Evolutionary conservation across 2,329 filamentous ascomycete genomes (phyloP).

Genomic region (Trichoderma gracile): DNA sequence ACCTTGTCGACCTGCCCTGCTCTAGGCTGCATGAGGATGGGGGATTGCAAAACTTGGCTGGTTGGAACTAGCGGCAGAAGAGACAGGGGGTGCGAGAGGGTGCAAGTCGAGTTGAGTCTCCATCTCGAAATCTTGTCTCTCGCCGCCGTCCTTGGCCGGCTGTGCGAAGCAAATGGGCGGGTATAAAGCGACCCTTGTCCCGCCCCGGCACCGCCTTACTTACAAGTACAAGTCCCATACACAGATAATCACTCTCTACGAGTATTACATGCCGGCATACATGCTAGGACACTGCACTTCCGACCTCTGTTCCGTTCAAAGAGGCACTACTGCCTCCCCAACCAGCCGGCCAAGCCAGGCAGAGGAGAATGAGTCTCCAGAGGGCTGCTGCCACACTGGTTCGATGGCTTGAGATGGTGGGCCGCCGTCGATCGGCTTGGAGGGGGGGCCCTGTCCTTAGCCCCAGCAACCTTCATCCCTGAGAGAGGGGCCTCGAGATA

Average conservation of each 20-base stretch:
- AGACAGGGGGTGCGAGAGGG: slow-evolving; percentile 4
- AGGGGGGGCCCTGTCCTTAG: slow-evolving; percentile 20
- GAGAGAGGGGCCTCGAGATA: slow-evolving; percentile 20
- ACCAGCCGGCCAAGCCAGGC: not conserved
- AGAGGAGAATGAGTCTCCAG: not conserved
- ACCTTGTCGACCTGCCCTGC: slow-evolving; percentile 23
- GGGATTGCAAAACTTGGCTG: slow-evolving; percentile 18
- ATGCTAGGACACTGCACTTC: no score
- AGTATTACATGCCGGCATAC: no score
- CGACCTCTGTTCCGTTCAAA: no score
- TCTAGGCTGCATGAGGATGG: slow-evolving; percentile 16
- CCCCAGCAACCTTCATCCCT: slow-evolving; percentile 12
- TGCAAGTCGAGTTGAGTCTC: not conserved
- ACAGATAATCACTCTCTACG: no score
- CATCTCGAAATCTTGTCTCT: slow-evolving; percentile 19
- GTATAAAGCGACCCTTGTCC: no score
- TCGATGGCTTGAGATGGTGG: slow-evolving; percentile 24
- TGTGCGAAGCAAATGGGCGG: no score
- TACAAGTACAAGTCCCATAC: no score
- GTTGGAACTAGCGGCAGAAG: slow-evolving; percentile 13
- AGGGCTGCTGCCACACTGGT: slow-evolving; percentile 15
- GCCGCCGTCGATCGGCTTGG: slow-evolving; percentile 26
- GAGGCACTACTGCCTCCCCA: not conserved
- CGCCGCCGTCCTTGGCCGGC: slow-evolving; percentile 1
- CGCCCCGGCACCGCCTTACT: no score